Percentiles rank a stretch among this genome's conserved stretches.
Evolutionary conservation across 495 filamentous ascomycete species (phyloP).

Genomic region (Penicillium coffeae): DNA sequence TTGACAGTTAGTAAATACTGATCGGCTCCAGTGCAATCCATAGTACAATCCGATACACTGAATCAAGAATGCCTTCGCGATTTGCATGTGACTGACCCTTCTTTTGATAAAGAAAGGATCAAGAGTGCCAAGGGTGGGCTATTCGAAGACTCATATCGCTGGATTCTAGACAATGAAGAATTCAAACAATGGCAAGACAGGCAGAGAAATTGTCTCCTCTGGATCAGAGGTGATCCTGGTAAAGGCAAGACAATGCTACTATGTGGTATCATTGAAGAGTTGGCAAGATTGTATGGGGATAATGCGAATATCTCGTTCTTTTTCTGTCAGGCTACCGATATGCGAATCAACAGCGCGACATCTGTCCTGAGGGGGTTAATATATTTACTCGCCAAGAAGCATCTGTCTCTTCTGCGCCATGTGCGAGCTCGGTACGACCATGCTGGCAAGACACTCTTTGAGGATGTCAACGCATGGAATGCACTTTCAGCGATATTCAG

Average conservation of each 20-base stretch:
- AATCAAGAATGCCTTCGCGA: background rate
- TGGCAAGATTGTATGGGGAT: background rate
- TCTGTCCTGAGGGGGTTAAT: background rate
- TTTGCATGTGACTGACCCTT: background rate
- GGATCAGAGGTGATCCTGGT: conserved; percentile 1
- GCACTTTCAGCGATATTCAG: background rate
- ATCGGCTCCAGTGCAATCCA: background rate
- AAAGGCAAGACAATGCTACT: conserved; percentile 4
- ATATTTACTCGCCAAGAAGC: background rate
- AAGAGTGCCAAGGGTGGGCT: background rate
- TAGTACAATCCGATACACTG: background rate
- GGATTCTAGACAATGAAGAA: background rate
- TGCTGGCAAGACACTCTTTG: background rate
- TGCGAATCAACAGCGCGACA: background rate
- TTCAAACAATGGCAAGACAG: background rate
- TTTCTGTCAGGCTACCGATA: conserved; percentile 1
- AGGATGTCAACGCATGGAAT: conserved; percentile 1
- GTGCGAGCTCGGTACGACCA: background rate
- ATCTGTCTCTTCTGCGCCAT: background rate
- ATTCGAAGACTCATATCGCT: conserved; percentile 1
- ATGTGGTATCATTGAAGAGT: background rate
- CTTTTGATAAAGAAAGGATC: background rate
- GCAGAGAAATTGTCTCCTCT: background rate
- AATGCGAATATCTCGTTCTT: background rate
- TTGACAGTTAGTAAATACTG: too few species aligned